Percentiles rank a stretch among this genome's conserved stretches.
Conservation (phyloP, 495 filamentous ascomycete genomes). For the Penicillium nucicola region DNA sequence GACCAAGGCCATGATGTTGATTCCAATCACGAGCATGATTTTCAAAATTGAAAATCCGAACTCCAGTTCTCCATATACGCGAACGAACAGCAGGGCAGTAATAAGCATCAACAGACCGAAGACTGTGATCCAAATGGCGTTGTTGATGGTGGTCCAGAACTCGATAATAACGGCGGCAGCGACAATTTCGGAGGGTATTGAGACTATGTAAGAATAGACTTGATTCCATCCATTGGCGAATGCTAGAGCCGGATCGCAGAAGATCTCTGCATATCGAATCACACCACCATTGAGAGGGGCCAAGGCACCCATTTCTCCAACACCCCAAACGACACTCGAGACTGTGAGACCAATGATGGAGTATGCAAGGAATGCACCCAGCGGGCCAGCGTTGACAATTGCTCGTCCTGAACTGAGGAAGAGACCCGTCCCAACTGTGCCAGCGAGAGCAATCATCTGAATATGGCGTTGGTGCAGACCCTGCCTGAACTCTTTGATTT, state of each 20-base stretch:
- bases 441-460: conserved; percentile 44
- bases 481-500: conserved; percentile 4
- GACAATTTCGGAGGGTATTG: conserved; percentile 37
- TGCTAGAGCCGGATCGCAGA: conserved; percentile 27
- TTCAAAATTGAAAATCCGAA: conserved; percentile 44
- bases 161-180: conserved; percentile 49
- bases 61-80: conserved; percentile 46
- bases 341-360: conserved; percentile 19
- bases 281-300: conserved; percentile 27
- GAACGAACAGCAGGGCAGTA: conserved; percentile 40
- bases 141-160: conserved; percentile 38
- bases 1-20: conserved; percentile 48
- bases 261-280: conserved; percentile 22
- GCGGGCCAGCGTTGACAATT: conserved; percentile 59
- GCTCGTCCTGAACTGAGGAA: conserved; percentile 50
- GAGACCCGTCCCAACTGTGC: conserved; percentile 32
- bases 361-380: conserved; percentile 36
- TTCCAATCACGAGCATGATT: conserved; percentile 44
- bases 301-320: conserved; percentile 26
- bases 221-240: conserved; percentile 32
- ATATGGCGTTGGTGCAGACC: conserved; percentile 23
- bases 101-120: conserved; percentile 43
- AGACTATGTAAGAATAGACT: conserved; percentile 24
- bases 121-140: conserved; percentile 43
- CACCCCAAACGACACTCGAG: conserved; percentile 15